Evolutionary conservation across 441 rosid genomes (phyloP).

Genomic region (Arabidopsis hybrid): DNA sequence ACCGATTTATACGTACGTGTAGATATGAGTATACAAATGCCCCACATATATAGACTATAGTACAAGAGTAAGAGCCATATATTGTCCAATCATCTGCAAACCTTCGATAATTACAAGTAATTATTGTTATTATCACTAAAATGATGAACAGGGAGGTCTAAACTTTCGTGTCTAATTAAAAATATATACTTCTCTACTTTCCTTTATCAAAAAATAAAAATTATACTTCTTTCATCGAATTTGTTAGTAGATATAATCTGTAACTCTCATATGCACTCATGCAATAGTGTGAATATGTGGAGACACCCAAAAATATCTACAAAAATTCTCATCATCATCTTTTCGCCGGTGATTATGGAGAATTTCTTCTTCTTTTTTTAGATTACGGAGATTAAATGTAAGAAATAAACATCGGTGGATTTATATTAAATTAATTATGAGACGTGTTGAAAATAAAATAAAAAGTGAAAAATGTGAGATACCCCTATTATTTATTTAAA

Average conservation of each 20-base stretch:
- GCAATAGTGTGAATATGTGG: conserved; percentile 29
- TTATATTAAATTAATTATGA: conserved; percentile 13
- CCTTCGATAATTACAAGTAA: not conserved
- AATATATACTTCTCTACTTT: not conserved
- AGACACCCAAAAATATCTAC: conserved; percentile 30
- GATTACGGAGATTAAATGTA: not conserved
- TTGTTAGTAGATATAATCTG: not conserved
- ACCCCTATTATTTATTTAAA: not conserved
- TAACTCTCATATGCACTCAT: conserved; percentile 2
- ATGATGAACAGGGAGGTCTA: not conserved
- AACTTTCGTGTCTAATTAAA: conserved; percentile 13
- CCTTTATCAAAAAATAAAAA: no score
- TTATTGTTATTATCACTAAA: not conserved
- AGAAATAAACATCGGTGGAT: conserved; percentile 31
- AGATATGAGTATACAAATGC: not conserved
- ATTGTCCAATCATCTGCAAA: conserved; percentile 17
- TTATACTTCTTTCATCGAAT: not conserved
- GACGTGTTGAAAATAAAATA: conserved; percentile 14
- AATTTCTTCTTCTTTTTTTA: not conserved
- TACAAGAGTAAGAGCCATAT: conserved; percentile 3
- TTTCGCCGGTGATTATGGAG: conserved; percentile 43
- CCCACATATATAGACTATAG: not conserved
- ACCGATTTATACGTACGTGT: conserved; percentile 16
- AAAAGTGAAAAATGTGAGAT: not conserved
- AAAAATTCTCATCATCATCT: conserved; percentile 32